Conservation (phyloP, 306 rosid genomes). For the Glycine soja region DNA sequence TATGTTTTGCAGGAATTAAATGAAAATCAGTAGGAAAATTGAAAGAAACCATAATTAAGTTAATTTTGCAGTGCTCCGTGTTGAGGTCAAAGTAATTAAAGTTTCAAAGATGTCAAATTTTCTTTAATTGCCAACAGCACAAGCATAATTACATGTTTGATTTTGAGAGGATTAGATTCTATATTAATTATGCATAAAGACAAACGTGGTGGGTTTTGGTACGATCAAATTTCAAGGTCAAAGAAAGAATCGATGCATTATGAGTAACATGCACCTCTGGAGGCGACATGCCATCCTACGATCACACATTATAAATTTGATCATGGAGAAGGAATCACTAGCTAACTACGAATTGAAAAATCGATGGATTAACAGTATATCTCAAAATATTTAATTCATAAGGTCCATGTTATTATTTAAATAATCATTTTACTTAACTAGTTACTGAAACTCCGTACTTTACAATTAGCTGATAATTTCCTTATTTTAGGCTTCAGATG, state of each 20-base stretch:
- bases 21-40: background rate
- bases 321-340: constrained; percentile 21
- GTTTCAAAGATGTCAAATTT: background rate
- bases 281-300: constrained; percentile 36
- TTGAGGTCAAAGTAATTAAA: background rate
- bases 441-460: background rate
- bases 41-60: background rate
- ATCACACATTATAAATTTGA: constrained; percentile 7
- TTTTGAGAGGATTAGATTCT: constrained; percentile 22
- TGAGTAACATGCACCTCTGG: constrained; percentile 21
- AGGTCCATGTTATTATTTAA: background rate
- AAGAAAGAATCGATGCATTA: constrained; percentile 36
- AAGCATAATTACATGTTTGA: constrained; percentile 47
- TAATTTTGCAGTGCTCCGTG: background rate
- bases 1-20: background rate
- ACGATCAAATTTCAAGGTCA: constrained; percentile 37
- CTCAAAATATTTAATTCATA: background rate
- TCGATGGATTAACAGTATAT: background rate
- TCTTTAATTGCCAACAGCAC: constrained; percentile 2
- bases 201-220: constrained; percentile 52
- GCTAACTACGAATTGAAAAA: background rate
- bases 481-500: too few species aligned
- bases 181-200: constrained; percentile 40
- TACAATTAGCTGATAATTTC: too few species aligned
- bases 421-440: background rate